phyloP scores from a whole-genome alignment of 73 alveolate genomes.

The Stentor roeselii region DNA sequence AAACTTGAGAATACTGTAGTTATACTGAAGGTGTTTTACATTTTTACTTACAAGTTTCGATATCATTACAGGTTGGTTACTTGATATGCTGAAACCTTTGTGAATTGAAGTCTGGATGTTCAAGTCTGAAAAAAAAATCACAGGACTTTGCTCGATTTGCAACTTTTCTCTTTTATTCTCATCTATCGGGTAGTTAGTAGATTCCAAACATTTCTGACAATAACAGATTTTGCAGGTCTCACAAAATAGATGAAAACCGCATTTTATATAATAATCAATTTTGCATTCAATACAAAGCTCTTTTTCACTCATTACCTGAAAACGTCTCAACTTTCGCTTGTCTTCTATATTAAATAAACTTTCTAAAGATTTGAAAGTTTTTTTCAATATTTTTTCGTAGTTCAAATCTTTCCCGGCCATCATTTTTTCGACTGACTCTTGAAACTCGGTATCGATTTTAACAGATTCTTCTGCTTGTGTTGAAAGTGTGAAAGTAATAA shows the following conservation, averaged over 20 bases:
- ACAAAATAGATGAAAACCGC: background rate
- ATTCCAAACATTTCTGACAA: background rate
- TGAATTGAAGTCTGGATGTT: background rate
- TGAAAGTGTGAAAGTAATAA: too few relatives aligned
- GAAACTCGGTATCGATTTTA: too few relatives aligned
- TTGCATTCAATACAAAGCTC: background rate
- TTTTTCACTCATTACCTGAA: background rate
- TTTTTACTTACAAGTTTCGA: background rate
- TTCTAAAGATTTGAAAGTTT: too few relatives aligned
- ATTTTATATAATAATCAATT: background rate
- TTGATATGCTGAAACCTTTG: background rate
- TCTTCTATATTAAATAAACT: too few relatives aligned
- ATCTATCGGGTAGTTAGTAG: background rate
- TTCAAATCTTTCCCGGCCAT: too few relatives aligned
- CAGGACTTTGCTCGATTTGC: background rate
- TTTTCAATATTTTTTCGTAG: too few relatives aligned
- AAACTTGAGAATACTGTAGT: background rate
- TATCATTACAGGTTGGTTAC: background rate
- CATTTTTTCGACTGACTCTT: too few relatives aligned
- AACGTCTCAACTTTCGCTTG: too few relatives aligned
- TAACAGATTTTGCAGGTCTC: background rate
- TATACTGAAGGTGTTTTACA: background rate
- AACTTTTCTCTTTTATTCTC: background rate
- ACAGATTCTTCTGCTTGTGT: too few relatives aligned
- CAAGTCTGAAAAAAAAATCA: background rate